Evolutionary conservation across 495 filamentous ascomycete genomes (phyloP).

Genomic region (Hypoxylon intermedium): DNA sequence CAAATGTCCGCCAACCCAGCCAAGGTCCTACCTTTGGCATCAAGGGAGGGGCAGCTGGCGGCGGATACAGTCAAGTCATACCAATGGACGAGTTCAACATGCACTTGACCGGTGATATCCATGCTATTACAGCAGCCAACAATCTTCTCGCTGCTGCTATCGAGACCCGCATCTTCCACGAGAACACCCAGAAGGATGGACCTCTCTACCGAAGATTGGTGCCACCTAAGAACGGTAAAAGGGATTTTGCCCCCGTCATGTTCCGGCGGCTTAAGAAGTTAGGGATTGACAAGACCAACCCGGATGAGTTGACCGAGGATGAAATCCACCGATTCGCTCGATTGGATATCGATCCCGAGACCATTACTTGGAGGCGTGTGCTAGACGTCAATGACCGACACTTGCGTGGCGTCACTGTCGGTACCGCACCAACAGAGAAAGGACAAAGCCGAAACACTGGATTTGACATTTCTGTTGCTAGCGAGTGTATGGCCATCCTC

Average conservation of each 20-base stretch:
- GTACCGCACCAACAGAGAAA: slow-evolving; percentile 88
- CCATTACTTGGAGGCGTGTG: slow-evolving; percentile 96
- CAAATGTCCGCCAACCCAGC: slow-evolving; percentile 95
- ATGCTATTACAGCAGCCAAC: slow-evolving; percentile 96
- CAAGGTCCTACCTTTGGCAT: slow-evolving; percentile 98
- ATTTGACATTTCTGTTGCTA: slow-evolving; percentile 97
- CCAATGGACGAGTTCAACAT: slow-evolving; percentile 99
- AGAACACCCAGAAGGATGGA: slow-evolving; percentile 89
- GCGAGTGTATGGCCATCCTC: slow-evolving; percentile 97
- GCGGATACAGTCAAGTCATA: slow-evolving; percentile 97
- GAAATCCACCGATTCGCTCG: slow-evolving; percentile 88
- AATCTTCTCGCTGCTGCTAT: slow-evolving; percentile 98
- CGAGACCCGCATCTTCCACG: slow-evolving; percentile 98
- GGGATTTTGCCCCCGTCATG: slow-evolving; percentile 87
- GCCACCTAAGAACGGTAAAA: slow-evolving; percentile 86
- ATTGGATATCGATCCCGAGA: slow-evolving; percentile 93
- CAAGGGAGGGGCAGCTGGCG: slow-evolving; percentile 96
- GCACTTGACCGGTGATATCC: slow-evolving; percentile 96
- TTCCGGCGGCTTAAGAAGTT: slow-evolving; percentile 91
- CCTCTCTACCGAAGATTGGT: slow-evolving; percentile 89
- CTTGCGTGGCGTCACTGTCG: slow-evolving; percentile 84
- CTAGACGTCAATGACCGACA: slow-evolving; percentile 97
- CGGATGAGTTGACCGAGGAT: slow-evolving; percentile 85
- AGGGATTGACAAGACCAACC: slow-evolving; percentile 93
- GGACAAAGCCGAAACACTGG: slow-evolving; percentile 82